Evolutionary conservation across 78 protist genomes (phyloP), one percentile per base, ranked within the genome.

Genomic region (Dictyostelium purpureum): DNA sequence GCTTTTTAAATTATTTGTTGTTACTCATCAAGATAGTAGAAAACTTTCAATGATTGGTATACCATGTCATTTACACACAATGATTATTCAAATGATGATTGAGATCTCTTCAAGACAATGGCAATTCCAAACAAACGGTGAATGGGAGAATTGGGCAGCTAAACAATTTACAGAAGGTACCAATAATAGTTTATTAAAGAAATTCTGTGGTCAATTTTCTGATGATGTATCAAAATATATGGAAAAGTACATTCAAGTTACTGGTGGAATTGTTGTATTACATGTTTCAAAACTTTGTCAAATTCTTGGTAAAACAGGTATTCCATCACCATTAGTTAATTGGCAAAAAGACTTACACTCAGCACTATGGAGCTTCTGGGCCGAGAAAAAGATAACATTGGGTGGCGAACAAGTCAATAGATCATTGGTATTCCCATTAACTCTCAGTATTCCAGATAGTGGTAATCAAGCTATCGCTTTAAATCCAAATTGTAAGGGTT

Each of bases 371-470:
- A 63, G 81, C 18, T 16, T 35, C 18, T 89, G 94, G 94, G 94
- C 94, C 10, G 94, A 89, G 59, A 71, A 45, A 47, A 89, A 89
- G 77, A 67, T 89, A 7, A 89, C 90, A 16, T 77, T 89, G 7
- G 94, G 94, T 42, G 94, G 94, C 16, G 94, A 89, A 63, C 94
- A 89, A 79, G 94, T 89, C 18, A 89, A 89, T 43, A 14, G 94
- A 33, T 89, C 94, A 2, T 83, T 89, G 1, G 94, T 89, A 5
- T 89, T 89, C 59, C 90, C 90, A 19, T 71, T 89, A 78, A 81
- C 88, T 4, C 7, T 87, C 11, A 89, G 59, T 10, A 79, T 89
- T 7, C 88, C 79, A 21, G 40, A 79, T 10, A 52, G 70, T 42
- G 94, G 77, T 33, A 45, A 56, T 26, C 28, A 67, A 4, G 78